phyloP scores from a whole-genome alignment of 331 rosid species.

The Dryas integrifolia region DNA sequence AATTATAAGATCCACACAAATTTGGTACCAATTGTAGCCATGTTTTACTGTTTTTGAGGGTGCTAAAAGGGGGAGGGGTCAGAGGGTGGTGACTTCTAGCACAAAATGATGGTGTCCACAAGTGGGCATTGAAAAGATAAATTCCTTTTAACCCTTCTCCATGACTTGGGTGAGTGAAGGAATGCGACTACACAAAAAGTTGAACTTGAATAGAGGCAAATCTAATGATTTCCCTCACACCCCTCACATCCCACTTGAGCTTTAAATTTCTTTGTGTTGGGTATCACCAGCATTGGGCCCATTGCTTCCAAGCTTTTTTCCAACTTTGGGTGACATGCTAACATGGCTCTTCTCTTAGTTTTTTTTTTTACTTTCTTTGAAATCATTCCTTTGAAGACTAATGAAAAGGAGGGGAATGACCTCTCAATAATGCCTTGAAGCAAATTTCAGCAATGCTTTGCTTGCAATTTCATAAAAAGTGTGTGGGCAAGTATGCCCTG shows the following conservation, averaged over 20 bases:
- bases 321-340: slow-evolving; percentile 64
- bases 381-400: slow-evolving; percentile 40
- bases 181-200: slow-evolving; percentile 31
- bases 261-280: slow-evolving; percentile 19
- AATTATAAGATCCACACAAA: slow-evolving; percentile 30
- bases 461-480: neutral
- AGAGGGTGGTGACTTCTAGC: slow-evolving; percentile 43
- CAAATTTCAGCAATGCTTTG: neutral
- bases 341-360: slow-evolving; percentile 52
- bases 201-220: slow-evolving; percentile 27
- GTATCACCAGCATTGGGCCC: slow-evolving; percentile 54
- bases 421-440: slow-evolving; percentile 43
- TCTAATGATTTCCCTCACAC: slow-evolving; percentile 17
- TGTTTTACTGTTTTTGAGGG: slow-evolving; percentile 16
- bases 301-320: slow-evolving; percentile 48
- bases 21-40: slow-evolving; percentile 16
- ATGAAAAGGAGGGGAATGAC: slow-evolving; percentile 38
- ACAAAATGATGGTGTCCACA: slow-evolving; percentile 63
- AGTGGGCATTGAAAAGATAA: slow-evolving; percentile 64
- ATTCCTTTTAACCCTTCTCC: slow-evolving; percentile 41
- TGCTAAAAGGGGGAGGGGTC: slow-evolving; percentile 34
- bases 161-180: slow-evolving; percentile 16
- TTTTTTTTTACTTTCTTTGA: slow-evolving; percentile 30
- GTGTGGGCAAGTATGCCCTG: neutral
- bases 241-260: slow-evolving; percentile 21